These are phyloP conservation scores for Eucalyptus pauciflora DNA, from an alignment of 345 rosid species.

Conservation along the genomic window DNA sequence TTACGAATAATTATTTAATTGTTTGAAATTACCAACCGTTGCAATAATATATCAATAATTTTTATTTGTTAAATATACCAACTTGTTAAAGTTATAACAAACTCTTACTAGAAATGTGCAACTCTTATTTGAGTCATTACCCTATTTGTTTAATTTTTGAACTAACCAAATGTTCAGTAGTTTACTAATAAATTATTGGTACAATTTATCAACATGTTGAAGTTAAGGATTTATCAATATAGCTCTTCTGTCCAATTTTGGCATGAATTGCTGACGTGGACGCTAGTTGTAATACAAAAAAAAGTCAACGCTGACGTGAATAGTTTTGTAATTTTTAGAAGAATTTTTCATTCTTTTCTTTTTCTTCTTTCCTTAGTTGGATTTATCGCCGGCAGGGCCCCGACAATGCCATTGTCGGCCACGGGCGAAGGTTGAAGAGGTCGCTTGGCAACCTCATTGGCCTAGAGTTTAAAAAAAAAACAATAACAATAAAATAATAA, in stretches of 20 bases:
- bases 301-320: fast-evolving
- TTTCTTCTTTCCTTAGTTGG: neutral
- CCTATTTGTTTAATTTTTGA: neutral
- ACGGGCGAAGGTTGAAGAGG: fast-evolving
- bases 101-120: neutral
- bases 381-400: fast-evolving
- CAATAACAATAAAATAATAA: neutral
- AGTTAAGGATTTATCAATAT: neutral
- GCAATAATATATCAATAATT: neutral
- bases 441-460: neutral
- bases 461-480: neutral
- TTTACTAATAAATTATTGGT: no score
- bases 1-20: neutral
- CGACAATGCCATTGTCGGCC: fast-evolving
- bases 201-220: neutral
- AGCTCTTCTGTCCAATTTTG: neutral
- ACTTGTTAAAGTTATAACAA: neutral
- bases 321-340: neutral
- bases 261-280: fast-evolving
- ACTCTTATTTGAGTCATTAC: neutral
- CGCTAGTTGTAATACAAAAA: fast-evolving
- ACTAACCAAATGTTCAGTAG: no score
- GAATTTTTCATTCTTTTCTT: neutral
- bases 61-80: neutral
- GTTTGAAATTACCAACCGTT: neutral